Evolutionary conservation across 768 basidiomycete species (phyloP).

Genomic region (Rickenella mellea): DNA sequence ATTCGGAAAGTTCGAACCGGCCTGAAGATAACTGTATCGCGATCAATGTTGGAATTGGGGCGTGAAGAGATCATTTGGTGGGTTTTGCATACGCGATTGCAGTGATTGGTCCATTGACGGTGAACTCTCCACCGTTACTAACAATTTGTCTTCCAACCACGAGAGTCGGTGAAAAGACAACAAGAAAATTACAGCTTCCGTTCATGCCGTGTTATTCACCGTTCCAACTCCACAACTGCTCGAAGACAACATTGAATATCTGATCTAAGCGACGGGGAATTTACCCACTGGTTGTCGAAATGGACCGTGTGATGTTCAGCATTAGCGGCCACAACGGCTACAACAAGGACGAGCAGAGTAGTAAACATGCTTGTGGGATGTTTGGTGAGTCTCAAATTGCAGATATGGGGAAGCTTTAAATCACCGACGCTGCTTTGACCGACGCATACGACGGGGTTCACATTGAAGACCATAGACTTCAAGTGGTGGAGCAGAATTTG

Average conservation of each 20-base stretch:
- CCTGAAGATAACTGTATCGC: conserved; percentile 3
- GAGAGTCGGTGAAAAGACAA: conserved; percentile 11
- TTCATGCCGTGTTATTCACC: conserved; percentile 13
- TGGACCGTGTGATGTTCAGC: conserved; percentile 27
- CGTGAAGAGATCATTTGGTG: neutral
- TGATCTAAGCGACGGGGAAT: no score
- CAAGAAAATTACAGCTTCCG: neutral
- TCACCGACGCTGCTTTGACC: no score
- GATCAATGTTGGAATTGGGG: neutral
- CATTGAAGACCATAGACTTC: no score
- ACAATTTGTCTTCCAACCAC: conserved; percentile 19
- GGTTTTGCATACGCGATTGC: conserved; percentile 29
- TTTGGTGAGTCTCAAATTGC: no score
- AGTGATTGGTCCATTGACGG: conserved; percentile 15
- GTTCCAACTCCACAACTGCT: conserved; percentile 24
- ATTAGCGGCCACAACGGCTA: conserved; percentile 13
- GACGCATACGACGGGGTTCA: no score
- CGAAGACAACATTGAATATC: no score
- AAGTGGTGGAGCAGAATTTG: no score
- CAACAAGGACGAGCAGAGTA: conserved; percentile 1
- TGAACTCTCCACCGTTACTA: conserved; percentile 21
- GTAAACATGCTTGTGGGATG: neutral
- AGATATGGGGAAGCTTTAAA: no score
- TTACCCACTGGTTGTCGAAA: conserved; percentile 24
- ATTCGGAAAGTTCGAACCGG: neutral